Conservation (phyloP, 768 basidiomycete genomes). For the Leccinum longicurvipes region DNA sequence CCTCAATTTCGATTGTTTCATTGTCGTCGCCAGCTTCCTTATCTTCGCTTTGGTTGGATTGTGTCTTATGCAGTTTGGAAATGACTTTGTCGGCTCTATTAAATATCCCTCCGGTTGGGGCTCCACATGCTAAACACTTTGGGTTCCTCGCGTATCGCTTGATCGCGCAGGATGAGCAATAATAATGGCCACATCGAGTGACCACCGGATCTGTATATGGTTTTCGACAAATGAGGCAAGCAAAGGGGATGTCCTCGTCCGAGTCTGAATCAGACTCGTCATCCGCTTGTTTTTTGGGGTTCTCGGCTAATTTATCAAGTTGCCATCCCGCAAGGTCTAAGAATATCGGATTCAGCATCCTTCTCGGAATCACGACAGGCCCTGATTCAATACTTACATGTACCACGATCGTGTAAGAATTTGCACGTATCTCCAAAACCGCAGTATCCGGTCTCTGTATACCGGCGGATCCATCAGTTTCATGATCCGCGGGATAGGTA, state of each 20-base stretch:
- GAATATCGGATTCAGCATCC: constrained; percentile 9
- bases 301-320: constrained; percentile 88
- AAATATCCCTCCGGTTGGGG: constrained; percentile 93
- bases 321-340: constrained; percentile 98
- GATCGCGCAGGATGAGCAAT: constrained; percentile 93
- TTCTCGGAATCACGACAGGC: not conserved
- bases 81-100: constrained; percentile 93
- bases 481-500: constrained; percentile 12
- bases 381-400: constrained; percentile 53
- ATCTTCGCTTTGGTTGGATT: constrained; percentile 50
- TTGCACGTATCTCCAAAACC: constrained; percentile 99
- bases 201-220: constrained; percentile 93
- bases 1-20: constrained; percentile 58
- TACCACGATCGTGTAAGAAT: constrained; percentile 97
- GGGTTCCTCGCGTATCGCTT: constrained; percentile 92
- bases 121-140: constrained; percentile 92
- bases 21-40: constrained; percentile 39
- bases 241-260: constrained; percentile 92
- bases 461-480: constrained; percentile 7
- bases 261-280: constrained; percentile 66
- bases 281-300: constrained; percentile 53
- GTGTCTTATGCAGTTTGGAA: constrained; percentile 76
- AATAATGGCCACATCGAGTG: constrained; percentile 96
- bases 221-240: constrained; percentile 96
- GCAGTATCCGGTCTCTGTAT: constrained; percentile 93